Conservation (phyloP, 2,329 filamentous ascomycete genomes). For the Dissoconium aciculare region DNA sequence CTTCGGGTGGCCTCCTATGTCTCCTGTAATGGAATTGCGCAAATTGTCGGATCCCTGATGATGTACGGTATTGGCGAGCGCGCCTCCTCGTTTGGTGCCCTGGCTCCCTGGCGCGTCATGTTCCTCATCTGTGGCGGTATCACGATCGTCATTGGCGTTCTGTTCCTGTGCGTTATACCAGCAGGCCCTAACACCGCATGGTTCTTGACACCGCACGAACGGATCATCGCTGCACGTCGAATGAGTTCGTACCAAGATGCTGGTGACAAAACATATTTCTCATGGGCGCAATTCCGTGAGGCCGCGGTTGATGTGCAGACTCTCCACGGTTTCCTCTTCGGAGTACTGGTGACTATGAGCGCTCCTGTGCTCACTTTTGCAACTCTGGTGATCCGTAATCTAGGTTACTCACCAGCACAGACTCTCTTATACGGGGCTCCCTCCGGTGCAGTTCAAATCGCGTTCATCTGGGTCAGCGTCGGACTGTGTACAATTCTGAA, state of each 20-base stretch:
- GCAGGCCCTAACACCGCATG: conserved; percentile 33
- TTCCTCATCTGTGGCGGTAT: conserved; percentile 38
- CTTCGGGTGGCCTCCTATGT: conserved; percentile 26
- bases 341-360: conserved; percentile 34
- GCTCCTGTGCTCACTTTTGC: conserved; percentile 36
- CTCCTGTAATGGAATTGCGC: conserved; percentile 33
- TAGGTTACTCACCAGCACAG: conserved; percentile 31
- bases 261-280: conserved; percentile 33
- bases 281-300: conserved; percentile 30
- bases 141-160: conserved; percentile 29
- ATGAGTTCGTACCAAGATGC: conserved; percentile 27
- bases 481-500: conserved; percentile 27
- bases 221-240: conserved; percentile 27
- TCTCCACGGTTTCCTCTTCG: conserved; percentile 34
- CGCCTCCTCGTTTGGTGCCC: conserved; percentile 14
- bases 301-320: conserved; percentile 31
- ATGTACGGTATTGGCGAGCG: conserved; percentile 39
- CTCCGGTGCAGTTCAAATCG: conserved; percentile 35
- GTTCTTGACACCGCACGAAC: conserved; percentile 34
- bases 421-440: conserved; percentile 36
- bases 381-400: conserved; percentile 34
- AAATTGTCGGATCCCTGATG: conserved; percentile 32
- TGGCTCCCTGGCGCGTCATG: conserved; percentile 34
- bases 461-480: conserved; percentile 34
- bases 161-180: conserved; percentile 36